Conservation (phyloP, 2,329 filamentous ascomycete species). For the Beauveria sp. region DNA sequence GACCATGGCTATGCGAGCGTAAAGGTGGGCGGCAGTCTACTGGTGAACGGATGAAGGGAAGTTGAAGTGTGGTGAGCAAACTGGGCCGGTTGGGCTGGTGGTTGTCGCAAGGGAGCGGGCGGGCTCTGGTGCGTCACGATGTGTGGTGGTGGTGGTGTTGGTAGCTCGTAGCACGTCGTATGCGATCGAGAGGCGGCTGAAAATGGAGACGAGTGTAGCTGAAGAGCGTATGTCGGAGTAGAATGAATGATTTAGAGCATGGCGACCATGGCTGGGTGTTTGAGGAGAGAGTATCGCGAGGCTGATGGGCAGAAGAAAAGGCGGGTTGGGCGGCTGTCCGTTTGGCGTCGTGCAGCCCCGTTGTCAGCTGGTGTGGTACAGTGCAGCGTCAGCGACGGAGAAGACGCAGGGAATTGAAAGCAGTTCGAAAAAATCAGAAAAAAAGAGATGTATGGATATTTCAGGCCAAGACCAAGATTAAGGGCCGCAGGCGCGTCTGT, state of each 20-base stretch:
- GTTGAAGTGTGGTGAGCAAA: neutral
- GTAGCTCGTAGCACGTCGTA: neutral
- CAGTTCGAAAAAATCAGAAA: too few species aligned
- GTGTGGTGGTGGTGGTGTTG: neutral
- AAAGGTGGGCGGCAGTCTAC: neutral
- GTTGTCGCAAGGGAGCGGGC: neutral
- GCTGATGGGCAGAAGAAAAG: neutral
- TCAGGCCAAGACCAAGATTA: too few species aligned
- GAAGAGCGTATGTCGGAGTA: neutral
- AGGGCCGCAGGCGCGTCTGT: too few species aligned
- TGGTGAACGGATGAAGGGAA: neutral
- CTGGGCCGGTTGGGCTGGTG: neutral
- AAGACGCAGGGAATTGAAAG: too few species aligned
- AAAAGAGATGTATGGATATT: too few species aligned
- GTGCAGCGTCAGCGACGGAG: too few species aligned
- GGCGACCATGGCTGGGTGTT: neutral
- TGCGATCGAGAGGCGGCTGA: neutral
- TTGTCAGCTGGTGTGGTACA: too few species aligned
- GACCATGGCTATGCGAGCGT: constrained; percentile 9
- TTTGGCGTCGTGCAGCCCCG: neutral
- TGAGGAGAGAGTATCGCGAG: neutral
- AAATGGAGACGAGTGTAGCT: neutral
- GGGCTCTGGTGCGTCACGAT: neutral
- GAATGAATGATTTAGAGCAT: neutral
- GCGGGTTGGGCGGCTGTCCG: neutral